Evolutionary conservation across 495 filamentous ascomycete genomes (phyloP).

Genomic region (Daldinia decipiens): DNA sequence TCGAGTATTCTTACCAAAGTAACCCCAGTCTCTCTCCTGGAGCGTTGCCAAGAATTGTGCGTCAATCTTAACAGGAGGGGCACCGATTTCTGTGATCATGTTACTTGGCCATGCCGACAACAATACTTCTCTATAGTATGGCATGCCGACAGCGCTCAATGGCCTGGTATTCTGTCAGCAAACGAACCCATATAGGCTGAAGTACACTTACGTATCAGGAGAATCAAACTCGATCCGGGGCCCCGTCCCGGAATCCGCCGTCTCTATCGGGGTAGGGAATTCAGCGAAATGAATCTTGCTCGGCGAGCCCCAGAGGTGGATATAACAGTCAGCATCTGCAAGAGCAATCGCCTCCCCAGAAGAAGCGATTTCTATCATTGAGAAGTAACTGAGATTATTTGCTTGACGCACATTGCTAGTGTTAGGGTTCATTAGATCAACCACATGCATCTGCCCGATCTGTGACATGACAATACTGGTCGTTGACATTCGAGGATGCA

Average conservation of each 20-base stretch:
- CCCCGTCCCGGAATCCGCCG: conserved; percentile 34
- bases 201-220: conserved; percentile 68
- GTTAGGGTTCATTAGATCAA: conserved; percentile 94
- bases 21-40: conserved; percentile 73
- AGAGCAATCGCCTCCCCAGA: conserved; percentile 90
- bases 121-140: conserved; percentile 87
- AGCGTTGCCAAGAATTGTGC: conserved; percentile 74
- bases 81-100: conserved; percentile 82
- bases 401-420: conserved; percentile 89
- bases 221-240: conserved; percentile 50
- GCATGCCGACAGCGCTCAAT: conserved; percentile 87
- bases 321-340: conserved; percentile 77
- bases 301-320: conserved; percentile 92
- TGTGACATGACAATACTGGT: conserved; percentile 91
- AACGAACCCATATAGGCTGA: conserved; percentile 30
- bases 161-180: conserved; percentile 63
- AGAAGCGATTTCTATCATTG: conserved; percentile 86
- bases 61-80: conserved; percentile 80
- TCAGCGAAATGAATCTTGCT: conserved; percentile 92
- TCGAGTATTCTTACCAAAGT: conserved; percentile 80
- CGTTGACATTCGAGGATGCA: conserved; percentile 94
- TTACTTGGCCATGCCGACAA: conserved; percentile 91
- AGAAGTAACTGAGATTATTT: conserved; percentile 70
- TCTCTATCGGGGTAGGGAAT: conserved; percentile 77
- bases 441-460: conserved; percentile 89